These are phyloP conservation scores for Acacia confusa DNA, from an alignment of 306 rosid genomes.

Conservation along the genomic window DNA sequence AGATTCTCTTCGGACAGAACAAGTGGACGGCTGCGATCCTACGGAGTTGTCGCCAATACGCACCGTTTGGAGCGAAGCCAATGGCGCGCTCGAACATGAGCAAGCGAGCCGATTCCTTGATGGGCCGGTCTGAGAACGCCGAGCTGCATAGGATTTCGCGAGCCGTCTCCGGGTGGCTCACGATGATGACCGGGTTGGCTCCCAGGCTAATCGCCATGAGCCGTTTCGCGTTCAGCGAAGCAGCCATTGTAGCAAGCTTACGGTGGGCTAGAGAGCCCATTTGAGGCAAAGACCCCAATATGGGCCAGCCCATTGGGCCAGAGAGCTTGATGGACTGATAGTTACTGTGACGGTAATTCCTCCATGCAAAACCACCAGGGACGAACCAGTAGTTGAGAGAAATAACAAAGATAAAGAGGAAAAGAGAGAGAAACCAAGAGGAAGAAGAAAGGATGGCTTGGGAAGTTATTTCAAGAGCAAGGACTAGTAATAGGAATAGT, in stretches of 20 bases:
- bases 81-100: conserved; percentile 94
- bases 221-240: conserved; percentile 47
- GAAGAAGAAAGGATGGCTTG: conserved; percentile 20
- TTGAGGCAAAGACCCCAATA: conserved; percentile 62
- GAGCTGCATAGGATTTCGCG: conserved; percentile 62
- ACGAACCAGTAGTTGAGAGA: conserved; percentile 52
- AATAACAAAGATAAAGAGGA: conserved; percentile 39
- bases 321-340: not conserved
- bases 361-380: conserved; percentile 93
- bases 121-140: conserved; percentile 76
- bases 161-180: conserved; percentile 88
- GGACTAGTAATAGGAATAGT: not conserved
- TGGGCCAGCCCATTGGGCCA: conserved; percentile 83
- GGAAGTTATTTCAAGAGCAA: not conserved
- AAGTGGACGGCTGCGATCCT: conserved; percentile 61
- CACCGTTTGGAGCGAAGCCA: conserved; percentile 80
- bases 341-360: conserved; percentile 8
- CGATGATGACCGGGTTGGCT: conserved; percentile 60
- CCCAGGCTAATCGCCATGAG: conserved; percentile 81
- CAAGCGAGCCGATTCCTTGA: conserved; percentile 63
- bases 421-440: conserved; percentile 33
- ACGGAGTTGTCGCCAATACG: conserved; percentile 74
- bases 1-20: conserved; percentile 75
- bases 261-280: conserved; percentile 70
- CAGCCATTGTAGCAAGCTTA: conserved; percentile 56